These are phyloP conservation scores for Lenwebbia sp. DNA, from an alignment of 345 rosid genomes.

Conservation along the genomic window DNA sequence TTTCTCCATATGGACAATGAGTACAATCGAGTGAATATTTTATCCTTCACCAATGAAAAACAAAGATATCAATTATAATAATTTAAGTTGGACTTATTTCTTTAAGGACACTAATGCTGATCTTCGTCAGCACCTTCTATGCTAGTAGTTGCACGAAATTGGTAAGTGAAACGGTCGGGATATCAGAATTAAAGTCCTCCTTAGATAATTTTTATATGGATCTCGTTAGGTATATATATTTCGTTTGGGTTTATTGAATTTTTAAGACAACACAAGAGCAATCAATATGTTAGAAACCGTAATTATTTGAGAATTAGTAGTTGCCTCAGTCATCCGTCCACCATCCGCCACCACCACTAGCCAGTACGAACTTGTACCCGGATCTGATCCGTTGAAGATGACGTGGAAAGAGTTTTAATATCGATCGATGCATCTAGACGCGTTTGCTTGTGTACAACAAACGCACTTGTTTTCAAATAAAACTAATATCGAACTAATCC, in stretches of 20 bases:
- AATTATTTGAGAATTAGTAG: not conserved
- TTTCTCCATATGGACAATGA: not conserved
- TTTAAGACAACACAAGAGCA: not conserved
- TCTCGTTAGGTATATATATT: too few species aligned
- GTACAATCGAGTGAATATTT: too few species aligned
- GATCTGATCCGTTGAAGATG: not conserved
- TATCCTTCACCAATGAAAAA: not conserved
- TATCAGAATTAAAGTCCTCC: not conserved
- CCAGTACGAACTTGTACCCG: not conserved
- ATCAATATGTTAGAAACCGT: not conserved
- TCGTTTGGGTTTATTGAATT: not conserved
- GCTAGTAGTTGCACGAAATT: too few species aligned
- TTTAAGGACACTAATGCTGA: too few species aligned
- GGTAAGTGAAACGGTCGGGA: too few species aligned
- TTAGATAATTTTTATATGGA: not conserved
- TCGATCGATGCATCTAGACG: not conserved
- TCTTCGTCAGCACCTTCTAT: too few species aligned
- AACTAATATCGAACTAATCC: not conserved
- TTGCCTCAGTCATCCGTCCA: not conserved
- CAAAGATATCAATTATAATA: not conserved
- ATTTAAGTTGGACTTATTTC: too few species aligned
- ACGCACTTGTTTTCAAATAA: too few species aligned
- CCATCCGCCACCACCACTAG: not conserved
- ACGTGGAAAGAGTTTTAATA: not conserved
- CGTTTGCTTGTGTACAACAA: too few species aligned